These are phyloP conservation scores for Geotrichum europaeum DNA, from an alignment of 1,139 yeast species.

Conservation along the genomic window DNA sequence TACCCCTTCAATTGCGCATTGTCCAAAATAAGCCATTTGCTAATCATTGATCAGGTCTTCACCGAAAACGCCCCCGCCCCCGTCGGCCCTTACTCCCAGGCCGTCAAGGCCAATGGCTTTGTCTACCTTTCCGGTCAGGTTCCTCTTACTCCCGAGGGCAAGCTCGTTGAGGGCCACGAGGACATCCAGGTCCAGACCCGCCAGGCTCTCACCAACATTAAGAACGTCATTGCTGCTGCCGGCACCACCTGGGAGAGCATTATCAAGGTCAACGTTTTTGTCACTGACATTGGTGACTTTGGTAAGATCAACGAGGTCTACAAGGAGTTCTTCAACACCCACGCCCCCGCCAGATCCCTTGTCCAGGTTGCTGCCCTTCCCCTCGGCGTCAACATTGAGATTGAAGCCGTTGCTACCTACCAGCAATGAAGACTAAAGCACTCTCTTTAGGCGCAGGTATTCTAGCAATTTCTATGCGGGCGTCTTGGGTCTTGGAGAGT, in stretches of 20 bases:
- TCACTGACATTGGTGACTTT: constrained; percentile 81
- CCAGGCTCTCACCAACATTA: constrained; percentile 72
- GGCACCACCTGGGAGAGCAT: constrained; percentile 75
- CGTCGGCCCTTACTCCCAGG: constrained; percentile 93
- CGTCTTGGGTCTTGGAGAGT: background rate
- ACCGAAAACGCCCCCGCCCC: constrained; percentile 88
- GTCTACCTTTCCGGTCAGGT: constrained; percentile 93
- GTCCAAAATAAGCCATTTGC: background rate
- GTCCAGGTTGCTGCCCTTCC: constrained; percentile 88
- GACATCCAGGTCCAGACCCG: constrained; percentile 74
- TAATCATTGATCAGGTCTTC: constrained; percentile 22
- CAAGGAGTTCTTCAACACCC: constrained; percentile 68
- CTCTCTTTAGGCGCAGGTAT: background rate
- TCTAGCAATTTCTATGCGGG: background rate
- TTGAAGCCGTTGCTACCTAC: constrained; percentile 64
- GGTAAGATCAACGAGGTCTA: constrained; percentile 78
- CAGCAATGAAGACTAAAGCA: background rate
- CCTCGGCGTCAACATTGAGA: constrained; percentile 62
- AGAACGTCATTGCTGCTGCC: constrained; percentile 71
- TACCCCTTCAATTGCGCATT: background rate
- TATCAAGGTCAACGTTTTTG: constrained; percentile 80
- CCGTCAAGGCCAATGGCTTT: constrained; percentile 74
- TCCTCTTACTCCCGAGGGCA: constrained; percentile 72
- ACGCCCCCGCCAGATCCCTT: constrained; percentile 94
- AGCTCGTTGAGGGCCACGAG: constrained; percentile 62